These are phyloP conservation scores for Phytophthora capsici DNA, from an alignment of 352 stramenopile genomes.

Conservation along the genomic window DNA sequence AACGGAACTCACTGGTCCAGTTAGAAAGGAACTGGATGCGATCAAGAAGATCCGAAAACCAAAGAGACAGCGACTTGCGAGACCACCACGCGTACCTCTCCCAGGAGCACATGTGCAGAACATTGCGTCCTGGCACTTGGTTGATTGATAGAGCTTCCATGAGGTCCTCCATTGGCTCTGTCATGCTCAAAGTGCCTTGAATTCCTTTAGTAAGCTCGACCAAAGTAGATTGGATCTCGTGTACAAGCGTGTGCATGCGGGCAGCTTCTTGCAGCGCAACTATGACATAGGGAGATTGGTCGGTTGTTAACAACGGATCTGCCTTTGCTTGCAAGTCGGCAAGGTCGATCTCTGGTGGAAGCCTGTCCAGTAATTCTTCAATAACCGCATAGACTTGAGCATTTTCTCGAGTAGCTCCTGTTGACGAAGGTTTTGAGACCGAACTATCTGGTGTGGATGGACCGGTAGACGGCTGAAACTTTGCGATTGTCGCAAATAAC, in stretches of 20 bases:
- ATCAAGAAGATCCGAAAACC: slow-evolving; percentile 85
- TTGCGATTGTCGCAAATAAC: slow-evolving; percentile 88
- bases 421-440: slow-evolving; percentile 20
- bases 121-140: slow-evolving; percentile 79
- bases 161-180: slow-evolving; percentile 91
- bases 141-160: slow-evolving; percentile 66
- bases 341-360: slow-evolving; percentile 72
- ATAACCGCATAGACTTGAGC: slow-evolving; percentile 52
- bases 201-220: slow-evolving; percentile 82
- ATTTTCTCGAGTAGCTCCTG: slow-evolving; percentile 27
- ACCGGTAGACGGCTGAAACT: slow-evolving; percentile 84
- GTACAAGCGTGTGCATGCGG: slow-evolving; percentile 74
- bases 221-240: slow-evolving; percentile 68
- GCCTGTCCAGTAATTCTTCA: slow-evolving; percentile 60
- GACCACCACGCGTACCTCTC: slow-evolving; percentile 87
- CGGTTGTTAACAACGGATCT: slow-evolving; percentile 57
- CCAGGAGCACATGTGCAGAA: slow-evolving; percentile 79
- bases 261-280: slow-evolving; percentile 84
- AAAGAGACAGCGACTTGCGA: slow-evolving; percentile 76
- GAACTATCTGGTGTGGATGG: slow-evolving; percentile 44
- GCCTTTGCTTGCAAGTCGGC: slow-evolving; percentile 55
- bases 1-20: slow-evolving; percentile 75
- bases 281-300: slow-evolving; percentile 83
- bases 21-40: slow-evolving; percentile 64
- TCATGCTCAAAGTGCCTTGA: slow-evolving; percentile 88